phyloP scores from a whole-genome alignment of 352 stramenopile species.

The Phytophthora megakarya region DNA sequence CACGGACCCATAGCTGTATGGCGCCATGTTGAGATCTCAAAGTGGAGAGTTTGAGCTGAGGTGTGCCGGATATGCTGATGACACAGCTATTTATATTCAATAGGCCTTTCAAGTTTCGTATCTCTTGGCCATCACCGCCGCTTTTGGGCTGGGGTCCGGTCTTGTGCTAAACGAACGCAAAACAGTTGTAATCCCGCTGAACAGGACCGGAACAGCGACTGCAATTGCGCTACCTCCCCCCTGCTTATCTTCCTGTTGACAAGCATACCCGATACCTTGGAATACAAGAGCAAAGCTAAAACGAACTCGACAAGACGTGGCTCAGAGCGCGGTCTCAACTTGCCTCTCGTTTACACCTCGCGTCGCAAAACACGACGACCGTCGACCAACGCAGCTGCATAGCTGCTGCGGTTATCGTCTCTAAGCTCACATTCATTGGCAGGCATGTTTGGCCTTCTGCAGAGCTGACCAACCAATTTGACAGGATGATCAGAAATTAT shows the following conservation, averaged over 20 bases:
- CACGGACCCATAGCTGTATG: background rate
- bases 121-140: background rate
- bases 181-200: too few relatives aligned
- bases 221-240: too few relatives aligned
- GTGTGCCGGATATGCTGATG: slow-evolving; percentile 12
- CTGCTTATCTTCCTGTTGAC: too few relatives aligned
- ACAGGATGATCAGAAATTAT: too few relatives aligned
- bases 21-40: background rate
- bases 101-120: background rate
- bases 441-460: too few relatives aligned
- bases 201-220: too few relatives aligned
- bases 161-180: slow-evolving; percentile 1
- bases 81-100: slow-evolving; percentile 4
- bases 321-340: background rate
- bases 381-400: slow-evolving; percentile 4
- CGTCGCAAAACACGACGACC: background rate
- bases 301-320: too few relatives aligned
- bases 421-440: slow-evolving; percentile 3
- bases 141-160: background rate
- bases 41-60: background rate
- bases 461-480: too few relatives aligned
- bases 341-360: too few relatives aligned
- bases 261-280: too few relatives aligned
- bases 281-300: background rate
- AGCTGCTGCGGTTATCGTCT: background rate